Evolutionary conservation across 106 monocot genomes (phyloP), one percentile per base, ranked within the genome.

Genomic region (Posidonia australis): DNA sequence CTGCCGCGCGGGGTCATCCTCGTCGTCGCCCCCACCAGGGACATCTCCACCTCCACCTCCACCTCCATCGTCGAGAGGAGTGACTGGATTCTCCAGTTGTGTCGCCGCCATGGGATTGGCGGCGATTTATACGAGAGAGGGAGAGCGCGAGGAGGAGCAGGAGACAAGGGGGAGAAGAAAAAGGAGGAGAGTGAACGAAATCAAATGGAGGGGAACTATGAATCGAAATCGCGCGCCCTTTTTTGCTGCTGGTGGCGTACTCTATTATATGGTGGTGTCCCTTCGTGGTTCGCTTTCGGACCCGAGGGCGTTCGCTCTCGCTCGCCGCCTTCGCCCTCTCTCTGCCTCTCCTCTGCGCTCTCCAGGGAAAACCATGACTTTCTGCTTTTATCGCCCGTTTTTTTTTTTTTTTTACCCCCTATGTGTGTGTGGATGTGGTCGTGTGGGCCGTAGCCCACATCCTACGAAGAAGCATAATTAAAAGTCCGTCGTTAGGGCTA

Each of bases 1-100:
- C 75, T 75, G 75, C 70, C 31, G 58, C 30, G 51, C 74, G 18
- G 12, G 59, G 43, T 74, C 66, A 9, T 16, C 45, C 10, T 44
- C 65, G 28, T 19, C 65, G 44, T 20, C 57, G 21, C 49, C 55
- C 4, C 26, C 64, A 14, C 49, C 62, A 51, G 28, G 58, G 58
- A 49, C 59, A 29, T 14, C 48, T 10, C 55, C 59, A 9, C 27
- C 48, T n/a, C 55, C 44, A 53, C 23, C 64, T 30, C 58, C 43
- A 10, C 41, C 63, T 0, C 29, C 71, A 60, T 10, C 52, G 19
- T 67, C n/a, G 53, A 6, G 10, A 20, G 48, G 17, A 26, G 25
- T 5, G 12, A 5, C 25, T 23, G 26, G 58, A 58, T 57, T 36
- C 36, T 36, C 36, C 36, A 36, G 36, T 7, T 36, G 36, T 3